Evolutionary conservation across 768 basidiomycete genomes (phyloP).

Genomic region (Myochromella boudieri): DNA sequence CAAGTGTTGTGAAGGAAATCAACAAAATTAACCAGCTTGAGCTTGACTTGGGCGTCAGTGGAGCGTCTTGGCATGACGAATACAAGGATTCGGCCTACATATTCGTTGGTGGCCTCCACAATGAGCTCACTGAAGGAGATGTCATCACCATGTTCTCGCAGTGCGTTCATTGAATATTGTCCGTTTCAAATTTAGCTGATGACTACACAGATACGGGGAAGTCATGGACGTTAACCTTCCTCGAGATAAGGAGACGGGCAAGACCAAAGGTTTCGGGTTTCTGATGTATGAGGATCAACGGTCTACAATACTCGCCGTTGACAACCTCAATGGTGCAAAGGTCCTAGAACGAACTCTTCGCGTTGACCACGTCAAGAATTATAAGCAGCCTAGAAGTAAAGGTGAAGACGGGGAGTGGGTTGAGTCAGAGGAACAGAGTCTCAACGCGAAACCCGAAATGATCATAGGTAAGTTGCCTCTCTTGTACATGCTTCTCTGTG

Average conservation of each 20-base stretch:
- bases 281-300: conserved; percentile 99
- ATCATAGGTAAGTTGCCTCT: conserved; percentile 50
- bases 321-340: conserved; percentile 95
- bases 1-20: conserved; percentile 90
- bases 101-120: conserved; percentile 86
- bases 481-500: background rate
- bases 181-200: background rate
- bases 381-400: conserved; percentile 82
- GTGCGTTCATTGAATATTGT: conserved; percentile 38
- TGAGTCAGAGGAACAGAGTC: conserved; percentile 80
- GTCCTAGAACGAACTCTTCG: conserved; percentile 85
- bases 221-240: conserved; percentile 94
- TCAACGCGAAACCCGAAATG: conserved; percentile 83
- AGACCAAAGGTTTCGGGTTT: conserved; percentile 90
- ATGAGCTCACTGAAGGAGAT: conserved; percentile 94
- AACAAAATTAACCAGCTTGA: conserved; percentile 91
- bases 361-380: conserved; percentile 91
- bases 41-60: conserved; percentile 70
- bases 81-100: conserved; percentile 98
- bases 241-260: conserved; percentile 90
- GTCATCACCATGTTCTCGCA: conserved; percentile 98
- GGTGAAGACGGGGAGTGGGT: conserved; percentile 82
- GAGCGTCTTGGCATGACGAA: conserved; percentile 93
- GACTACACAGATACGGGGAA: conserved; percentile 82
- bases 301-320: conserved; percentile 93